Evolutionary conservation across 1,284 basidiomycete genomes (phyloP), one percentile per base, ranked within the genome.

Genomic region (Omphalotus olearius): DNA sequence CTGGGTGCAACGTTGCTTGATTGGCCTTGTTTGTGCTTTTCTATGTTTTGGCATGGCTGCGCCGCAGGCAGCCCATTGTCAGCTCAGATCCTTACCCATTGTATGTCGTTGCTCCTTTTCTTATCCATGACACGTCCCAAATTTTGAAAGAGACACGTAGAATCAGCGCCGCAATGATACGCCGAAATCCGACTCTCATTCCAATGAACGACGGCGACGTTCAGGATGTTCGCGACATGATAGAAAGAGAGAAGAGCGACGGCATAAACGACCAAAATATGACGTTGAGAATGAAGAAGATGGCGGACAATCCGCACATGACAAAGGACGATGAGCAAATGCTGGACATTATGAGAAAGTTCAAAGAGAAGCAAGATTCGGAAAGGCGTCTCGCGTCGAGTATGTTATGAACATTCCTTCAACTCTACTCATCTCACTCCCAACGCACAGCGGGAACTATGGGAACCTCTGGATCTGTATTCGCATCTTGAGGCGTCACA

Each of bases 171-270:
- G 17, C 16, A 26, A 90, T 91, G 88, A 87, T 91, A 63, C 81
- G 88, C 50, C 73, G 87, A 50, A 73, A 77, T 23, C 88, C 88
- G 5, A 89, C 88, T 1, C 74, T 85, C 54, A 85, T 91, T 57
- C 74, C 76, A 20, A 82, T 91, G 78, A 79, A 71, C 57, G 87
- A 89, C 60, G 66, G 72, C 25, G 88, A 90, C 63, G 82, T 91
- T 28, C 83, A 88, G 68, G 85, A 88, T 56, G 71, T 89, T 40
- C 78, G 85, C 36, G 79, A 82, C 43, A 66, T 82, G 56, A 69
- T 88, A 23, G 70, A 71, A 11, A 73, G 76, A 60, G 79, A 81
- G 60, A 82, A 78, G 60, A 63, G 69, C 9, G 75, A 78, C 2
- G 67, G 66, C 9, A 63, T 64, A 54, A 61, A 64, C 28, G 69